A percentile compares a stretch with the other conserved stretches of the same genome.
phyloP scores from a whole-genome alignment of 108 stramenopile species.

The Schizochytrium sp. region DNA sequence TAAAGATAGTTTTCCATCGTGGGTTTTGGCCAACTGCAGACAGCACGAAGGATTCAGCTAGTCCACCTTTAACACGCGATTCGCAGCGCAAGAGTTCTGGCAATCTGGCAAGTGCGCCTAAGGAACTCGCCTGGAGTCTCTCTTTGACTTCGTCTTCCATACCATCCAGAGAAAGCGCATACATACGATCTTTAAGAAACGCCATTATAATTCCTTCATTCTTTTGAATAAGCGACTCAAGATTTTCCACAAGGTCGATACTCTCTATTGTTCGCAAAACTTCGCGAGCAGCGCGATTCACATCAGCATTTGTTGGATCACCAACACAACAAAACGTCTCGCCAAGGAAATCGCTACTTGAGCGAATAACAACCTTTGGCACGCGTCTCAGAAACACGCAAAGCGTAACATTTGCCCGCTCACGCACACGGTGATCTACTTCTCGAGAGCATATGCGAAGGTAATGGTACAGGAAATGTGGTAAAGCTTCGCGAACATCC shows the following conservation, averaged over 20 bases:
- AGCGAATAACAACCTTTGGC: neutral
- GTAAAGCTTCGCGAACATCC: slow-evolving; percentile 39
- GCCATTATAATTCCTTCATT: neutral
- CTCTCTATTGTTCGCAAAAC: neutral
- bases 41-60: neutral
- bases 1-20: neutral
- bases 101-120: slow-evolving; percentile 6
- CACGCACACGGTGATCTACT: slow-evolving; percentile 39
- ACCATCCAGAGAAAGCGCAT: neutral
- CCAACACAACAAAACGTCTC: slow-evolving; percentile 39
- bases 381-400: neutral
- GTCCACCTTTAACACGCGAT: neutral
- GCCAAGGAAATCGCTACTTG: neutral
- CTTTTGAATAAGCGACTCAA: neutral
- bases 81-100: neutral
- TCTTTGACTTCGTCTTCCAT: slow-evolving; percentile 2
- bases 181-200: neutral
- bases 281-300: slow-evolving; percentile 14
- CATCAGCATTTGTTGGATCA: slow-evolving; percentile 11
- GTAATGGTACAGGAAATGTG: neutral
- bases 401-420: slow-evolving; percentile 2
- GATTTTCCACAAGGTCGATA: neutral
- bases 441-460: slow-evolving; percentile 30
- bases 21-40: neutral
- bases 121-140: slow-evolving; percentile 21